Evolutionary conservation across 176 grass and related monocot species (phyloP), one percentile per base, ranked within the genome.

Genomic region (Otatea glauca): DNA sequence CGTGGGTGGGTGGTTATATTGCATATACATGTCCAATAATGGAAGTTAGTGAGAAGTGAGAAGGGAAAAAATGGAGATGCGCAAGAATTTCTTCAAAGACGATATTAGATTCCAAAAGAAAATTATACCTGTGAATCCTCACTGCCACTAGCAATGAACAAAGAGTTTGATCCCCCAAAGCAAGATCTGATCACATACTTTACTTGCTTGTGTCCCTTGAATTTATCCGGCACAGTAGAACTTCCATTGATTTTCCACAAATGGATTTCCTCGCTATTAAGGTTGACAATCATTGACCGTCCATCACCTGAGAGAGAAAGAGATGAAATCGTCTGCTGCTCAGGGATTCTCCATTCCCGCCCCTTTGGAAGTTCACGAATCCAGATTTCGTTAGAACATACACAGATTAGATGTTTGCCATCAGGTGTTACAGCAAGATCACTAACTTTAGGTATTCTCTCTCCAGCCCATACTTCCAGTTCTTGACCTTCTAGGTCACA

Each of bases 241-340:
- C 72, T 86, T 84, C 47, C 88, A 89, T 91, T 69, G 45, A 90
- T 50, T 84, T 88, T 89, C 89, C 96, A 95, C 76, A 99, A 86
- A 89, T 99, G 96, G 77, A 99, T 99, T 80, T 95, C 96, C 82
- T 94, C 80, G 78, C 90, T 99, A 68, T 86, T 99, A 78, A 99
- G 92, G 80, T 94, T 99, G 76, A 99, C 89, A 78, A 96, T 89
- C 84, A 96, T 88, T 67, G 74, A 89, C 58, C 67, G 70, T n/a
- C 93, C 96, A 89, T 99, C 96, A 64, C 83, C 81, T 35, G 96
- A 99, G 43, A 99, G 77, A 56, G 87, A 99, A 74, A 99, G 74
- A 35, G 93, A 99, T 53, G 89, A 90, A 74, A 99, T 96, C 1
- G 53, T 74, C 16, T 90, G 86, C 60, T 63, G 90, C 81, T 99